These are phyloP conservation scores for Phytopythium montanum DNA, from an alignment of 352 stramenopile species.

Conservation along the genomic window DNA sequence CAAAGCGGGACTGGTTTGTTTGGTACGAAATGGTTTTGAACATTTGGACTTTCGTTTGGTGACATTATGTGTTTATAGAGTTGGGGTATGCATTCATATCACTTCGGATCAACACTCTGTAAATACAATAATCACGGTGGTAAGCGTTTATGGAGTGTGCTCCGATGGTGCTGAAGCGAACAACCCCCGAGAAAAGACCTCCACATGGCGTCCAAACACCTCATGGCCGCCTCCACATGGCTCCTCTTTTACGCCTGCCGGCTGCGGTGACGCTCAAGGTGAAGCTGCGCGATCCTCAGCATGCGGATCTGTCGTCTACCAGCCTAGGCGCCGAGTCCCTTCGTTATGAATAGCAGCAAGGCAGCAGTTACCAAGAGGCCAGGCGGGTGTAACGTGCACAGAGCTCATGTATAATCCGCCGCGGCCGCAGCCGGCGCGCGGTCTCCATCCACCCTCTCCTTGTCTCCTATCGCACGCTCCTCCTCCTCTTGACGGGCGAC, in stretches of 20 bases:
- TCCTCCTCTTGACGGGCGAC: background rate
- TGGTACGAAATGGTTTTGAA: background rate
- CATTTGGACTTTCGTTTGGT: background rate
- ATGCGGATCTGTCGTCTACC: no score
- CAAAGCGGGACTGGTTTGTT: background rate
- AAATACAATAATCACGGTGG: background rate
- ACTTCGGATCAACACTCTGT: background rate
- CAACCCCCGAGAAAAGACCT: no score
- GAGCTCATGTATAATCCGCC: slow-evolving; percentile 3
- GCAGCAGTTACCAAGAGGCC: background rate
- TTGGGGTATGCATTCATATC: no score
- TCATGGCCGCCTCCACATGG: no score
- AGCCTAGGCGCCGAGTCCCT: no score
- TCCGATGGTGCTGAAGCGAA: no score
- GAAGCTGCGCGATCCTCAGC: no score
- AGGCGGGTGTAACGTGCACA: background rate
- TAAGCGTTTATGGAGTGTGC: background rate
- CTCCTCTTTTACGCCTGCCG: no score
- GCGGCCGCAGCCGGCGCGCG: background rate
- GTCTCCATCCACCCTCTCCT: background rate
- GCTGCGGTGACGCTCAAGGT: no score
- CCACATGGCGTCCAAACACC: no score
- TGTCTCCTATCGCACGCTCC: background rate
- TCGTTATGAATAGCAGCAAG: no score
- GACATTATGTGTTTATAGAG: background rate